Evolutionary conservation across 768 basidiomycete species (phyloP).

Genomic region (Podaxis sp.): DNA sequence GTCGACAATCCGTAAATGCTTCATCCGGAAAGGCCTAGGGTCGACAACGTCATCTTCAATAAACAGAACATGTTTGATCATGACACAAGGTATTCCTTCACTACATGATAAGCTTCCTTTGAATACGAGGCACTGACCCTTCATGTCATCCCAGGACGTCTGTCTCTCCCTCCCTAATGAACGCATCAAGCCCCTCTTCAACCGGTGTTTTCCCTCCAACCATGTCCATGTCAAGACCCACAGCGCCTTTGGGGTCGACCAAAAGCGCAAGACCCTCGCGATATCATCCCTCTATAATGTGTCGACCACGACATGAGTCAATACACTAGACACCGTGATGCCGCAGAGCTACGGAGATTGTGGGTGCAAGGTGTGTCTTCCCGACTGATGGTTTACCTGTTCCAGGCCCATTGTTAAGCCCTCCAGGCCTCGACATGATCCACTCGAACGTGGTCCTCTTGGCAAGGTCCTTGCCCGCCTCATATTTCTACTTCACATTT

Average conservation of each 20-base stretch:
- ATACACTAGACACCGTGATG: background rate
- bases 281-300: conserved; percentile 55
- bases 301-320: background rate
- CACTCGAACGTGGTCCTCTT: conserved; percentile 58
- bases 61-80: too few relatives aligned
- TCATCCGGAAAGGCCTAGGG: too few relatives aligned
- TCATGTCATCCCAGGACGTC: conserved; percentile 35
- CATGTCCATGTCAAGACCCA: conserved; percentile 61
- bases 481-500: conserved; percentile 51
- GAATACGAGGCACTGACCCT: background rate
- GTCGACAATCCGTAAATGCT: too few relatives aligned
- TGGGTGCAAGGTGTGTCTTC: conserved; percentile 45
- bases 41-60: too few relatives aligned
- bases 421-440: conserved; percentile 70
- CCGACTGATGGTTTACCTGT: conserved; percentile 55
- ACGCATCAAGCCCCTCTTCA: conserved; percentile 45
- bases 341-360: conserved; percentile 44
- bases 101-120: background rate
- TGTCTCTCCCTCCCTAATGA: conserved; percentile 49
- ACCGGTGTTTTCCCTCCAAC: conserved; percentile 51
- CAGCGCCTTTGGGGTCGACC: conserved; percentile 50
- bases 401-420: conserved; percentile 48
- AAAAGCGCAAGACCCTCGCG: conserved; percentile 47
- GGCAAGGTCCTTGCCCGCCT: conserved; percentile 47
- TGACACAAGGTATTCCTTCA: background rate